Evolutionary conservation across 73 alveolate species (phyloP), one percentile per base, ranked within the genome.

Genomic region (Diophrys sp.): DNA sequence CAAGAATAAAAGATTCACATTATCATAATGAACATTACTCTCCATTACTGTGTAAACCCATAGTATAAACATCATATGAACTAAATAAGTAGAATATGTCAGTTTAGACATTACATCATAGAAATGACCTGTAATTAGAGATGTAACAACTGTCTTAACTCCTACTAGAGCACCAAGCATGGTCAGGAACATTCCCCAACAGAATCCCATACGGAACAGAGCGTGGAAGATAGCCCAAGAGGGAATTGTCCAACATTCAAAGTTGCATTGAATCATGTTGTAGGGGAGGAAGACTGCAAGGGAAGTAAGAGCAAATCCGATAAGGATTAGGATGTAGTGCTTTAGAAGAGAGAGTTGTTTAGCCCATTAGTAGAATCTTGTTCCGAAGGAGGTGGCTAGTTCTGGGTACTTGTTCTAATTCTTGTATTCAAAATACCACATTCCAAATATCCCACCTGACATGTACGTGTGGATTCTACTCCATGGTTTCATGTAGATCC

Each of bases 381-480:
- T n/a, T 14, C 33, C 27, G 5, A 62, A 62, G 28, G 73, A 11
- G 14, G 14, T n/a, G 14, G 31, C 28, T n/a, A 62, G 28, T 62
- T 62, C 73, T 11, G 14, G 14, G 18, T 72, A 29, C 29, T 29
- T 72, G 14, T 72, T 23, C 54, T 72, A 1, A 33, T 72, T 31
- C 27, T 72, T 30, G 32, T 68, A 88, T 32, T 78, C 84, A 25
- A 82, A 74, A 73, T 88, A 88, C 55, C 56, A 28, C 69, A 82
- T 14, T 33, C 90, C 90, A n/a, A 31, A n/a, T 29, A 69, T 14
- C 26, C 54, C 57, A 62, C 95, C 95, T 0, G 83, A 67, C 18
- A 82, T n/a, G 32, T 88, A 88, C 18, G 89, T 89, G 5, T 83
- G 74, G 0, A 83, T 73, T 29, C 95, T 73, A 73, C 74, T 66